A percentile compares a stretch with the other conserved stretches of the same genome.
Conservation (phyloP, 805 yeast genomes). For the Starmerella stigmatis region DNA sequence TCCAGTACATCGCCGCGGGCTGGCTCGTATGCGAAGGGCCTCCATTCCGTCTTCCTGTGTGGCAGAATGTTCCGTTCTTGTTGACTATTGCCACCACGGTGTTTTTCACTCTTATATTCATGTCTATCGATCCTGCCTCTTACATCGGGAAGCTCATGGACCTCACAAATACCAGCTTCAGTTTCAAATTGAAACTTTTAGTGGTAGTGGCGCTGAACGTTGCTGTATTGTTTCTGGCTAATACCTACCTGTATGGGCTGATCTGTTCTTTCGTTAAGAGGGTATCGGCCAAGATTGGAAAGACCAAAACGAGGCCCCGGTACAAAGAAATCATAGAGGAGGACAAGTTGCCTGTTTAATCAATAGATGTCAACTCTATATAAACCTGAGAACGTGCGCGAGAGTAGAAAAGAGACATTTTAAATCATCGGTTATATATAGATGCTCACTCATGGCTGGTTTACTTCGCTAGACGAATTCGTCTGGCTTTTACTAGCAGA, state of each 20-base stretch:
- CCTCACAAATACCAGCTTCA: slow-evolving; percentile 47
- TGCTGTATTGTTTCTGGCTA: slow-evolving; percentile 38
- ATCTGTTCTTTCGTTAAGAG: slow-evolving; percentile 23
- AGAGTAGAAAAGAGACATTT: too few relatives aligned
- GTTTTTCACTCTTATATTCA: slow-evolving; percentile 42
- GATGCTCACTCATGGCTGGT: too few relatives aligned
- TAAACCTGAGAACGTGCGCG: too few relatives aligned
- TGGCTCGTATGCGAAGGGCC: slow-evolving; percentile 81
- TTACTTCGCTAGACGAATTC: too few relatives aligned
- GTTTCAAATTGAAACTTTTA: slow-evolving; percentile 37
- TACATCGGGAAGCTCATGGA: slow-evolving; percentile 63
- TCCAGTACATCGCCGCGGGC: slow-evolving; percentile 81
- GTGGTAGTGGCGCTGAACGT: slow-evolving; percentile 42
- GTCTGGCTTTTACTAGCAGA: too few relatives aligned
- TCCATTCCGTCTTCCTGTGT: slow-evolving; percentile 76
- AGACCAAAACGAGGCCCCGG: slow-evolving; percentile 28
- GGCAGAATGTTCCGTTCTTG: slow-evolving; percentile 58
- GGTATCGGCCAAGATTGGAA: slow-evolving; percentile 19
- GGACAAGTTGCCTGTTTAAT: background rate
- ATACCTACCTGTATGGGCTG: slow-evolving; percentile 36
- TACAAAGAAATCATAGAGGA: slow-evolving; percentile 30
- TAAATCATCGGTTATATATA: too few relatives aligned
- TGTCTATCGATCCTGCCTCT: slow-evolving; percentile 41
- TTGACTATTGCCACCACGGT: slow-evolving; percentile 45
- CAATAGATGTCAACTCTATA: too few relatives aligned